Base-by-base conservation (phyloP, 768 basidiomycete genomes). In the Collybiopsis confluens region DNA sequence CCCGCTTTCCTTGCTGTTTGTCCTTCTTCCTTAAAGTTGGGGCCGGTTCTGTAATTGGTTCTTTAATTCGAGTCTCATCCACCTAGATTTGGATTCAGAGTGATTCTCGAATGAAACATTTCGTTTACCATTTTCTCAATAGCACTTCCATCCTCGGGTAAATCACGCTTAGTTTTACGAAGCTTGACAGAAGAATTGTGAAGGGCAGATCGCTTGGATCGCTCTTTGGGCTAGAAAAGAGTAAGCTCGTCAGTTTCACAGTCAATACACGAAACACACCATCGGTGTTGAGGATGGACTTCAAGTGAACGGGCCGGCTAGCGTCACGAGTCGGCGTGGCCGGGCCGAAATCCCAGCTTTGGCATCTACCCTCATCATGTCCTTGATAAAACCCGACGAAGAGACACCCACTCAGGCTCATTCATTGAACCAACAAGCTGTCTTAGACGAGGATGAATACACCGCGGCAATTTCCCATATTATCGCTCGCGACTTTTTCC, bases 401-500 rank as follows among this genome's bases (percentile, higher is more conserved):
- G 24, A 37, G 24, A 41, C 50, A 18, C 37, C 50, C 42, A 18
- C n/a, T 27, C 50, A 37, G 8, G 71, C 73, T 58, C 80, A 78
- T 23, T 92, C 90, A 16, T 73, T 92, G 54, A 88, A 88, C 64
- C 72, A 76, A 13, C 90, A 92, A 62, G 63, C 76, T 11, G 76
- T 92, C 13, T 79, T 91, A 13, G 89, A 92, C 45, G 97, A 99
- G 74, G 97, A 98, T 58, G 92, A 94, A 65, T 98, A 98, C 68
- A 94, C 92, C 1, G 84, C 82, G 43, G 90, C 89, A 1, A 77
- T 99, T 20, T 92, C 91, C 10, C 80, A 85, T 44, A 98, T 98
- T 62, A 98, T 98, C 62, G 89, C 91, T 36, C 86, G 97, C 45
- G 96, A 98, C 71, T 99, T 99, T 79, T 99, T 98, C 64, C 97